Evolutionary conservation across 495 filamentous ascomycete species (phyloP).

Genomic region (Delitschia confertaspora): DNA sequence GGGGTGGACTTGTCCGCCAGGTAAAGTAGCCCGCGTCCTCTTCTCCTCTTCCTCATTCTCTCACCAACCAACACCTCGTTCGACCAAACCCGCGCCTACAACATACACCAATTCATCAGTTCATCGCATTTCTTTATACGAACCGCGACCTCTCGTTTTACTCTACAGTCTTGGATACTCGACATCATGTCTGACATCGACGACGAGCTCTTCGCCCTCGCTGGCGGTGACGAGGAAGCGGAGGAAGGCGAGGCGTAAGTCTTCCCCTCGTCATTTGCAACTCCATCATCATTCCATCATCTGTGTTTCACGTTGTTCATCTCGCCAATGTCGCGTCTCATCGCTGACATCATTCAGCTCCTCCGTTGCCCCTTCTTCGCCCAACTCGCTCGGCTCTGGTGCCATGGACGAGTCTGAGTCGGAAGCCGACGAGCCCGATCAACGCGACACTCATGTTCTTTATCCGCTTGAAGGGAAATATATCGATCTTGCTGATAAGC

Average conservation of each 20-base stretch:
- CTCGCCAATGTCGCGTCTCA: slow-evolving; percentile 2
- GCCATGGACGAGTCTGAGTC: slow-evolving; percentile 87
- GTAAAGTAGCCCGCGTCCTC: not conserved
- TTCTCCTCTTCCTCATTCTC: not conserved
- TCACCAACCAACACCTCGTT: not conserved
- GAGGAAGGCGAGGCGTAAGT: slow-evolving; percentile 83
- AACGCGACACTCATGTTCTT: slow-evolving; percentile 49
- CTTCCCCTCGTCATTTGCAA: not conserved
- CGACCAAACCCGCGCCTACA: too few relatives aligned
- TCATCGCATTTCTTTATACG: not conserved
- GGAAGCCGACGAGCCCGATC: slow-evolving; percentile 47
- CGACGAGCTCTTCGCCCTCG: slow-evolving; percentile 79
- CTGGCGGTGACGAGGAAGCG: slow-evolving; percentile 54
- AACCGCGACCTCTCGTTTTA: not conserved
- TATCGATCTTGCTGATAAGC: slow-evolving; percentile 67
- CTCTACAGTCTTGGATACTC: not conserved
- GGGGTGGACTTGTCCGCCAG: too few relatives aligned
- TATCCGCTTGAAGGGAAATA: slow-evolving; percentile 89
- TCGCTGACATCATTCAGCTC: slow-evolving; percentile 42
- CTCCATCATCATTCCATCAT: slow-evolving; percentile 1
- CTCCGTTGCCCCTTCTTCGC: slow-evolving; percentile 57
- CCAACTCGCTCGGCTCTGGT: slow-evolving; percentile 67
- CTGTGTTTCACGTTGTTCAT: not conserved
- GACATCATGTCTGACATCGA: slow-evolving; percentile 45
- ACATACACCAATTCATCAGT: not conserved